phyloP scores from a whole-genome alignment of 495 filamentous ascomycete species.

The Neurospora tetrasperma region DNA sequence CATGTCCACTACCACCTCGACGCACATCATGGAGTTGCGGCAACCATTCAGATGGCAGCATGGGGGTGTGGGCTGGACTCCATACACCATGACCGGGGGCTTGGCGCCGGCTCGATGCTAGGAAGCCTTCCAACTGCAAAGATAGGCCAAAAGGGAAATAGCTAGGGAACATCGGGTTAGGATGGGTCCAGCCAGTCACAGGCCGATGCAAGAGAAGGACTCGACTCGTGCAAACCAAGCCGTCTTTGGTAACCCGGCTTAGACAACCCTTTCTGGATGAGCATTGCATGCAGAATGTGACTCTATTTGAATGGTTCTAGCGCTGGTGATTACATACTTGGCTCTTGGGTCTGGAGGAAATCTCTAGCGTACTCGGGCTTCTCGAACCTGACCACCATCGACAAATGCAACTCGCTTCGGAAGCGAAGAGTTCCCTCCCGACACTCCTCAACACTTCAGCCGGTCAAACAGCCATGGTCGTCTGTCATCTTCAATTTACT shows the following conservation, averaged over 20 bases:
- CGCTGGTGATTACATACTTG: not conserved
- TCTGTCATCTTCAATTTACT: not conserved
- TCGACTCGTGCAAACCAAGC: not conserved
- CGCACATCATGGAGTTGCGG: not conserved
- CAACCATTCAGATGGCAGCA: not conserved
- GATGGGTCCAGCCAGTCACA: not conserved
- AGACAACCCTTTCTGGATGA: not conserved
- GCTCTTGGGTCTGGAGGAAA: not conserved
- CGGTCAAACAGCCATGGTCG: not conserved
- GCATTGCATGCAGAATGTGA: not conserved
- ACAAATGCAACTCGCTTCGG: not conserved
- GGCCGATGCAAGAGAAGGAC: not conserved
- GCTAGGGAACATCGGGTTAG: not conserved
- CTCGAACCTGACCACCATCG: not conserved
- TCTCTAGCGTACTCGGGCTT: not conserved
- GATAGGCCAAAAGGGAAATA: not conserved
- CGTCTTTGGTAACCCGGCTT: not conserved
- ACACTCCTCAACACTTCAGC: not conserved
- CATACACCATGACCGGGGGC: not conserved
- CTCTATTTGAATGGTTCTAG: not conserved
- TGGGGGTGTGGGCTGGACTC: not conserved
- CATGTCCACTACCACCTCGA: not conserved
- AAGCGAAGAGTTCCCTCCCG: not conserved
- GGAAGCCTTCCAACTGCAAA: not conserved
- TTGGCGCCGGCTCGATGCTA: not conserved